Percentiles rank a stretch among this genome's conserved stretches.
phyloP scores from a whole-genome alignment of 2,329 filamentous ascomycete species.

The Verticillium tricorpus region DNA sequence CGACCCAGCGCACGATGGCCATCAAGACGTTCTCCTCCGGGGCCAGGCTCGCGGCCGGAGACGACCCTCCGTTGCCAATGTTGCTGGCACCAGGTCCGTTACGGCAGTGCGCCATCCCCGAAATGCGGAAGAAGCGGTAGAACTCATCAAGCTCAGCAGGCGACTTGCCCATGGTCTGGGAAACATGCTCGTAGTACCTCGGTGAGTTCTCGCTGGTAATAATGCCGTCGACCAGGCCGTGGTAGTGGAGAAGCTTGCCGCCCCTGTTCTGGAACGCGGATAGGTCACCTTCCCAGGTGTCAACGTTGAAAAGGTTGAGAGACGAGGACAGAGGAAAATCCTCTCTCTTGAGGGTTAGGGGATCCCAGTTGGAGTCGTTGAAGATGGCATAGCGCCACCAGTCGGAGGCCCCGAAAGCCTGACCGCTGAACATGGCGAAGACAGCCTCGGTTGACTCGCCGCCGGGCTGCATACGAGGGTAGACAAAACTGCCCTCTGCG shows the following conservation, averaged over 20 bases:
- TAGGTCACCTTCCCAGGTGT: slow-evolving; percentile 34
- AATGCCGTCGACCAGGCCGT: slow-evolving; percentile 36
- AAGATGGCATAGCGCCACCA: slow-evolving; percentile 36
- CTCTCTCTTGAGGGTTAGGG: slow-evolving; percentile 23
- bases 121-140: slow-evolving; percentile 47
- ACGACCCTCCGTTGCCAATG: slow-evolving; percentile 19
- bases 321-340: slow-evolving; percentile 29
- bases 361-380: slow-evolving; percentile 31
- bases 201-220: slow-evolving; percentile 39
- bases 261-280: slow-evolving; percentile 31
- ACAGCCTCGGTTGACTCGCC: slow-evolving; percentile 39
- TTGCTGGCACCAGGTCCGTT: slow-evolving; percentile 36
- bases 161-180: slow-evolving; percentile 32
- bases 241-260: slow-evolving; percentile 41
- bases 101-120: slow-evolving; percentile 46
- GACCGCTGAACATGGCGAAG: slow-evolving; percentile 24
- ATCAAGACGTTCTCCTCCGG: slow-evolving; percentile 37
- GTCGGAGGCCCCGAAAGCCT: slow-evolving; percentile 17
- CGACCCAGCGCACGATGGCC: slow-evolving; percentile 44
- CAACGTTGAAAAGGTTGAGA: slow-evolving; percentile 30
- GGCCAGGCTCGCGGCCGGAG: slow-evolving; percentile 19
- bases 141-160: slow-evolving; percentile 32
- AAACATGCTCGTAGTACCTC: slow-evolving; percentile 43
- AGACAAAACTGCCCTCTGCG: slow-evolving; percentile 30
- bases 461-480: slow-evolving; percentile 43